phyloP scores from a whole-genome alignment of 1,284 basidiomycete genomes.

The Rhodotorula sp. region DNA sequence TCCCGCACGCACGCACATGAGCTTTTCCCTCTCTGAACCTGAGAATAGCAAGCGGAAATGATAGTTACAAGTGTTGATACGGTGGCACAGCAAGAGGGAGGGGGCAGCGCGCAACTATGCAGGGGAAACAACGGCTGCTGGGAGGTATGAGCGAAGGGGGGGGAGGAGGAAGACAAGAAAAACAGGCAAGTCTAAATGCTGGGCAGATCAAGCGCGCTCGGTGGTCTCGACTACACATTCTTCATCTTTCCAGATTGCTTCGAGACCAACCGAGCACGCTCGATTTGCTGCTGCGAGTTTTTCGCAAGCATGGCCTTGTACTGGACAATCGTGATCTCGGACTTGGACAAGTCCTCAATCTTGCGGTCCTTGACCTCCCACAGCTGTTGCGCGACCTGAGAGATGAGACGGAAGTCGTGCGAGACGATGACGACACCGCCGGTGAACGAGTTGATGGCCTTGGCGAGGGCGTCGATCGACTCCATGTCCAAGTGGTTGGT shows the following conservation, averaged over 20 bases:
- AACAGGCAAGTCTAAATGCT: neutral
- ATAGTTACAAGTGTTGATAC: no score
- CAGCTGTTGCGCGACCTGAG: conserved; percentile 92
- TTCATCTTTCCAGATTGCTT: conserved; percentile 32
- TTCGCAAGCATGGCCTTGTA: conserved; percentile 57
- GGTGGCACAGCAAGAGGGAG: no score
- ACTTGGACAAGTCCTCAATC: conserved; percentile 85
- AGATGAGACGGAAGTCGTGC: conserved; percentile 53
- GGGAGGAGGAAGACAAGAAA: neutral
- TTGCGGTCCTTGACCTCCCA: conserved; percentile 97
- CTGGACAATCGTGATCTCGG: conserved; percentile 3
- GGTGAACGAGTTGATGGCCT: conserved; percentile 93
- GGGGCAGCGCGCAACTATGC: no score
- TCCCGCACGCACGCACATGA: no score
- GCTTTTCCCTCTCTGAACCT: no score
- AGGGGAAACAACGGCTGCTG: no score
- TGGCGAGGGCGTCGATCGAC: conserved; percentile 91
- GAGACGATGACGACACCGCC: conserved; percentile 98
- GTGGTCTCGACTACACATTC: conserved; percentile 11
- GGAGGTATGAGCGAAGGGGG: neutral
- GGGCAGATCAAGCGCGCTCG: no score
- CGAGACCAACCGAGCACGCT: conserved; percentile 88
- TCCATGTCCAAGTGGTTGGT: conserved; percentile 93
- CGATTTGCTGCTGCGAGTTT: conserved; percentile 70
- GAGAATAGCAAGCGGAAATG: no score